A percentile compares a stretch with the other conserved stretches of the same genome.
Evolutionary conservation across 2,329 filamentous ascomycete species (phyloP).

Genomic region (Diaporthe batatas): DNA sequence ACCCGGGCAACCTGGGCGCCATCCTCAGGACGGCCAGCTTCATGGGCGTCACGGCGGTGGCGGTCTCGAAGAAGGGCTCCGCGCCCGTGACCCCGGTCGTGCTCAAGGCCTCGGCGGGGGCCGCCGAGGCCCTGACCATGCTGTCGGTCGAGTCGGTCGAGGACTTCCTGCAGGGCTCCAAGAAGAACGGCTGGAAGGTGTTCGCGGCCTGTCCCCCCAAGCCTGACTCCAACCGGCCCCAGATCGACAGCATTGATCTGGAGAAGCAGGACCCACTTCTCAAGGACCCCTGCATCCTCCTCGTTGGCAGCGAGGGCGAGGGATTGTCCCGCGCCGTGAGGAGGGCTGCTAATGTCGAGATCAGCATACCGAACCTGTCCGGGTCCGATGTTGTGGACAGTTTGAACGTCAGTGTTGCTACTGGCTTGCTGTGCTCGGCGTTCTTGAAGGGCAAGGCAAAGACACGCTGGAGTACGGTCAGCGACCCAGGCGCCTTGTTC

Average conservation of each 20-base stretch:
- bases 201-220: conserved; percentile 78
- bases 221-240: conserved; percentile 52
- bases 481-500: conserved; percentile 20
- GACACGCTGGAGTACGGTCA: conserved; percentile 6
- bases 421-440: conserved; percentile 79
- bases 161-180: conserved; percentile 78
- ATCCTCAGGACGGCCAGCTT: conserved; percentile 92
- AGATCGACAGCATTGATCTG: conserved; percentile 64
- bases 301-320: conserved; percentile 85
- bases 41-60: conserved; percentile 88
- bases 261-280: conserved; percentile 66
- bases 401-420: conserved; percentile 92
- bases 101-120: conserved; percentile 89
- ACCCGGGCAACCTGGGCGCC: conserved; percentile 91
- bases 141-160: conserved; percentile 77
- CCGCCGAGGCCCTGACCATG: conserved; percentile 82
- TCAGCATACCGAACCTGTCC: conserved; percentile 73
- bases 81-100: conserved; percentile 82
- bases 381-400: conserved; percentile 79
- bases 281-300: conserved; percentile 78
- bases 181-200: conserved; percentile 81
- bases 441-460: conserved; percentile 67
- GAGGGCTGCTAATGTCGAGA: conserved; percentile 73
- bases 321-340: conserved; percentile 77
- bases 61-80: conserved; percentile 79